Evolutionary conservation across 2,329 filamentous ascomycete species (phyloP).

Genomic region (Cladosporium sp.): DNA sequence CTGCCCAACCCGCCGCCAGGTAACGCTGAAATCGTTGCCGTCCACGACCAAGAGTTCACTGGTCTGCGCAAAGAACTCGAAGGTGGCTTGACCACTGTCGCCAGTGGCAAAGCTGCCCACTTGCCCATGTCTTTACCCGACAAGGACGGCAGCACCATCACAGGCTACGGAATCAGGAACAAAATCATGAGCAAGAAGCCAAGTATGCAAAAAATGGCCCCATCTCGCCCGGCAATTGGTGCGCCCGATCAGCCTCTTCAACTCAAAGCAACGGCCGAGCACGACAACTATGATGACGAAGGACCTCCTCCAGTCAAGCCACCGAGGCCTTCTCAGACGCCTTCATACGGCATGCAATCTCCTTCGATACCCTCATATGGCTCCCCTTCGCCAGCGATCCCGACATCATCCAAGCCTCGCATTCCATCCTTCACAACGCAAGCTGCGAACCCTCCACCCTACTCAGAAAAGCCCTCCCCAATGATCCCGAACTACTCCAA

Average conservation of each 20-base stretch:
- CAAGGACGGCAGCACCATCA: constrained; percentile 41
- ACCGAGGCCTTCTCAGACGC: constrained; percentile 29
- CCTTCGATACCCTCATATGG: constrained; percentile 11
- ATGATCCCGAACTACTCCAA: constrained; percentile 24
- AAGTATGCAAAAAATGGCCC: not conserved
- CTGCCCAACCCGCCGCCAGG: constrained; percentile 72
- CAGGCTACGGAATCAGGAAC: constrained; percentile 20
- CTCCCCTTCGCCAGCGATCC: constrained; percentile 15
- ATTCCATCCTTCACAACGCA: constrained; percentile 23
- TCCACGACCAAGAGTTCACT: constrained; percentile 65
- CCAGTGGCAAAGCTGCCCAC: constrained; percentile 66
- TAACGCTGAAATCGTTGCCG: constrained; percentile 68
- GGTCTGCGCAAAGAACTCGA: constrained; percentile 68
- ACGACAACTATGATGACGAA: constrained; percentile 30
- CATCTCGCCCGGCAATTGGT: constrained; percentile 3
- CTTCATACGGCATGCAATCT: constrained; percentile 21
- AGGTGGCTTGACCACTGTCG: constrained; percentile 59
- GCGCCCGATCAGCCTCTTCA: constrained; percentile 1
- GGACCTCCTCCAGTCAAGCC: constrained; percentile 36
- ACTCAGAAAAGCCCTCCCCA: constrained; percentile 20
- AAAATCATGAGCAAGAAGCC: constrained; percentile 15
- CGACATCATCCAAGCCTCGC: constrained; percentile 28
- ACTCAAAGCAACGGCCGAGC: constrained; percentile 10
- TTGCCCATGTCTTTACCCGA: constrained; percentile 54
- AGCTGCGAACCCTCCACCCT: constrained; percentile 19